Base-by-base conservation (phyloP, 768 basidiomycete genomes). In the Dacryopinax spathularia region DNA sequence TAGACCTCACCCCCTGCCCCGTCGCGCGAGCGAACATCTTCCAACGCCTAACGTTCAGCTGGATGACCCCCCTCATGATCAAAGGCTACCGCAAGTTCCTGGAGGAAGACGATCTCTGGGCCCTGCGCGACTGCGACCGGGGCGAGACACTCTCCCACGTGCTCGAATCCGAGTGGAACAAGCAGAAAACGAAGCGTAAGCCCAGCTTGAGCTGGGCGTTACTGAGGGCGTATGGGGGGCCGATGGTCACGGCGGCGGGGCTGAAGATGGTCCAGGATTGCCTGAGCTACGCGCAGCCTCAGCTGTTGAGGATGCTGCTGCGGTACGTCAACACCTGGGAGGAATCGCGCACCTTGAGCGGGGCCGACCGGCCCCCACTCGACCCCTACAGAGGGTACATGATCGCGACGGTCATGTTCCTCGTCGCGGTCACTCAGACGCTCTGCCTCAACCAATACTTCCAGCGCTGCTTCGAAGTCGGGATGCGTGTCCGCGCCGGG, bases 401-500 rank as follows among this genome's bases (percentile, higher is more conserved):
- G 5, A 83, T 95, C 64, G 87, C 88, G 0, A 67, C 80, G 7
- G 67, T 82, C 68, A 96, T 98, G 92, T 94, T 97, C 68, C 68
- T 80, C 20, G 81, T 84, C 0, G 86, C 91, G 2, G 78, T 89
- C n/a, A 66, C 79, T 0, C 95, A 95, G 70, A 94, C 90, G 0
- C 71, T 89, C 29, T 74, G 87, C 43, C 74, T 95, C 63, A 88
- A 94, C 67, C 90, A 92, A 85, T 95, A 94, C 73, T 94, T 95
- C 73, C 88, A 94, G 75, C 78, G 81, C 1, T 85, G 85, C 56
- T 89, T 82, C 70, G 84, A 88, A 70, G 89, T 88, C 10, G 91
- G 91, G 7, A 95, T 95, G 93, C 85, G 94, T n/a, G 82, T 96
- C 43, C 85, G 92, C 31, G 87, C 90, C 0, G 94, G 93, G 0